These are phyloP conservation scores for Clathrus columnatus DNA, from an alignment of 768 basidiomycete species.

Conservation along the genomic window DNA sequence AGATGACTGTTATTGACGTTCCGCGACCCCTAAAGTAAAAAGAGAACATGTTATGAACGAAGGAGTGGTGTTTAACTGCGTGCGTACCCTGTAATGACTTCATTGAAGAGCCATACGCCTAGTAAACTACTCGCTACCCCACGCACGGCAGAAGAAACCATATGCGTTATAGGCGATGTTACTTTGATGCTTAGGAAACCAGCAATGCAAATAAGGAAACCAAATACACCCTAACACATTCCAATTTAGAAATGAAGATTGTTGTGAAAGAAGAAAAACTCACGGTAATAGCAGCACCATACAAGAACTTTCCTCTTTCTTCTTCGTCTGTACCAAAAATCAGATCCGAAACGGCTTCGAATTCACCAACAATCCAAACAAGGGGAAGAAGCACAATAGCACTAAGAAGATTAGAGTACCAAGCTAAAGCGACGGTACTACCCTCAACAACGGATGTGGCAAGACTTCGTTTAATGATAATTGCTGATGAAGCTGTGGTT, in stretches of 20 bases:
- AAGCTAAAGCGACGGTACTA: conserved; percentile 77
- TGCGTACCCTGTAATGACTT: conserved; percentile 69
- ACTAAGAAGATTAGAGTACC: conserved; percentile 86
- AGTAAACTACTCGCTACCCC: conserved; percentile 88
- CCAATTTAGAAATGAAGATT: not conserved
- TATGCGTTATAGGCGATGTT: conserved; percentile 95
- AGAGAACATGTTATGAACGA: not conserved
- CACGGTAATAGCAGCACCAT: conserved; percentile 74
- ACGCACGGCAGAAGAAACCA: conserved; percentile 92
- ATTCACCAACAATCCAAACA: conserved; percentile 69
- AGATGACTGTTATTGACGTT: conserved; percentile 72
- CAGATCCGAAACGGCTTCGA: conserved; percentile 50
- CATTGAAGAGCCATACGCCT: conserved; percentile 71
- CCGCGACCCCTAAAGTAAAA: conserved; percentile 55
- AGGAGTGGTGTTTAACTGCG: not conserved
- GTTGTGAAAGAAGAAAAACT: conserved; percentile 19
- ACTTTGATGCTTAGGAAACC: conserved; percentile 93
- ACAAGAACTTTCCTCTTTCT: conserved; percentile 56
- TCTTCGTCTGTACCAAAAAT: conserved; percentile 41
- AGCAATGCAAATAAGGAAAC: conserved; percentile 93
- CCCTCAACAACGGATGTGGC: conserved; percentile 55
- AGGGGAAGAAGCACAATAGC: conserved; percentile 65
- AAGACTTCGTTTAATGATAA: conserved; percentile 86
- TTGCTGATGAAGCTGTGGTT: conserved; percentile 86
- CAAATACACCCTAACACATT: conserved; percentile 58